Evolutionary conservation across 768 basidiomycete species (phyloP), one percentile per base, ranked within the genome.

Genomic region (Amanita polypyramis): DNA sequence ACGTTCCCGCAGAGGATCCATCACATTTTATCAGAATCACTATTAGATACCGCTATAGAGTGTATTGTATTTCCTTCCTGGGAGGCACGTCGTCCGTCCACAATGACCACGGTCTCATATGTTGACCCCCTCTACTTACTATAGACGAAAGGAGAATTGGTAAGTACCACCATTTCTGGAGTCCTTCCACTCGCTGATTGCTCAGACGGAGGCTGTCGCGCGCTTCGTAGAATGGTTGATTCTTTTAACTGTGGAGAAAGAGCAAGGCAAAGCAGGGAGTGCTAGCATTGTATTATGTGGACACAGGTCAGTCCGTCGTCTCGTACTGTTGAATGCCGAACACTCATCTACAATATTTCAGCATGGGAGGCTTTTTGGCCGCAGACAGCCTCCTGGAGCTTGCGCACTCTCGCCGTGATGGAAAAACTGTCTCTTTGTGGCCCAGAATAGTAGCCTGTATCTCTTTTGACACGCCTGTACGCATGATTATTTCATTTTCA

Each of bases 211-310:
- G 59, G 90, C 93, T 11, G 85, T 92, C 2, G 76, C 83, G 25
- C 77, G 79, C 6, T 94, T 96, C 62, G 79, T 89, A 6, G 92
- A 95, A 59, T 96, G 93, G 94, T 75, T 96, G 36, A 85, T 89
- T 0, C 85, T 79, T n/a, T 65, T 89, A 17, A 88, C 85, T 4
- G 85, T 95, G n/a, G 76, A 88, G 60, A 77, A 75, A 52, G 93
- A 95, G 62, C 84, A 87, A 4, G 60, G 72, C n/a, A 82, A 82
- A 5, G 82, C 85, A 9, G 89, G 89, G 7, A 83, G 76, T 37
- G 83, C 82, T 0, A 88, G 79, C 60, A 75, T 95, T 42, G 84
- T 93, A 3, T 70, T 96, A 5, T 93, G 92, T 60, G 92, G 92
- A 4, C 93, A 96, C 59, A 90, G 87, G 88, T 81, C 50, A 14